Conservation (phyloP, 441 rosid genomes). For the Jatropha podagrica region DNA sequence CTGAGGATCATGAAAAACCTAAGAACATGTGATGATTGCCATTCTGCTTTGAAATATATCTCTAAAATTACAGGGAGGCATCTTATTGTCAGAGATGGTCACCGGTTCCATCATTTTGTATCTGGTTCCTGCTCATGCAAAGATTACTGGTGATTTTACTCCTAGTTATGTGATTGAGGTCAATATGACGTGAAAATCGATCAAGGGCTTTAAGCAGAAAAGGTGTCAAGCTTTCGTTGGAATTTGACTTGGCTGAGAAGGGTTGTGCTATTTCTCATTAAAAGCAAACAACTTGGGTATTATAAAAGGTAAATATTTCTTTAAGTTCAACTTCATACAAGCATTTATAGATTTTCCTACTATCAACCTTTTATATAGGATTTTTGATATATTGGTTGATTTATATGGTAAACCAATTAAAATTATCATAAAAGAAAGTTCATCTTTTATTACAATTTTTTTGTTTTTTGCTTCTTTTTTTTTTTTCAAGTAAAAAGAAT, state of each 20-base stretch:
- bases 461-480: too few species aligned
- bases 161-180: background rate
- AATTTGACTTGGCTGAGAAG: background rate
- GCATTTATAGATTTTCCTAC: background rate
- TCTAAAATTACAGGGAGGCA: constrained; percentile 23
- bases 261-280: background rate
- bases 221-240: background rate
- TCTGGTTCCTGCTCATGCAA: constrained; percentile 26
- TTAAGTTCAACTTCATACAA: background rate
- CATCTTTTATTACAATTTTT: too few species aligned
- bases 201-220: background rate
- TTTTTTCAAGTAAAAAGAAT: too few species aligned
- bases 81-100: constrained; percentile 23
- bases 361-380: background rate
- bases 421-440: too few species aligned
- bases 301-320: background rate
- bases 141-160: constrained; percentile 25
- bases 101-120: constrained; percentile 27
- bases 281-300: background rate
- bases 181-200: background rate
- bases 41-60: constrained; percentile 22
- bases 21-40: constrained; percentile 9
- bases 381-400: too few species aligned
- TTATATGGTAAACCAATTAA: too few species aligned
- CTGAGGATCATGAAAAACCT: constrained; percentile 7